These are phyloP conservation scores for Fraxinus americana DNA, from an alignment of 257 asterid species.

Conservation along the genomic window DNA sequence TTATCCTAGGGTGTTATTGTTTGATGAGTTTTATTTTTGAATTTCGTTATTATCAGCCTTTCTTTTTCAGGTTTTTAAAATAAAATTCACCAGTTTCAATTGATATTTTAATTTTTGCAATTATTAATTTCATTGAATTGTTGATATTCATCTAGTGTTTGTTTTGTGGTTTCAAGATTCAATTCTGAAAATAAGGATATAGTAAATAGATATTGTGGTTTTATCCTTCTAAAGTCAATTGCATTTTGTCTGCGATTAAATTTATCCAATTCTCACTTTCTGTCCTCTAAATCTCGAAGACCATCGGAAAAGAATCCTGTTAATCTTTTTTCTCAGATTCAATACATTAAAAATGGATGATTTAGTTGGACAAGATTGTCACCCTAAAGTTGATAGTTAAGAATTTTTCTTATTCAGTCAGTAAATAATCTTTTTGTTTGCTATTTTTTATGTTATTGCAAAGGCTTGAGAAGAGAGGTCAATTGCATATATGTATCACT, in stretches of 20 bases:
- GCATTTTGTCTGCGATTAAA: background rate
- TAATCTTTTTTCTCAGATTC: background rate
- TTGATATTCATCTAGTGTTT: background rate
- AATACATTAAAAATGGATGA: background rate
- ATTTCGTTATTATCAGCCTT: background rate
- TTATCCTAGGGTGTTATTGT: background rate
- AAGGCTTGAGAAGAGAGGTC: background rate
- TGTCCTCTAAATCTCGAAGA: background rate
- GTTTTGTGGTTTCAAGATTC: too few species aligned
- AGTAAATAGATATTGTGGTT: background rate
- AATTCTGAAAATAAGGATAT: background rate
- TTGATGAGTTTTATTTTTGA: background rate
- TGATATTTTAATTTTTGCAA: background rate
- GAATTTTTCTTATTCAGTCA: too few species aligned
- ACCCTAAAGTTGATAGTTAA: too few species aligned
- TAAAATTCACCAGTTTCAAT: background rate
- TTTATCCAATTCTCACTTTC: background rate
- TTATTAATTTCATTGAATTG: background rate
- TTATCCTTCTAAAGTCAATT: background rate
- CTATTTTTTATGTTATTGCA: background rate
- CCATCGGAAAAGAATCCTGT: background rate
- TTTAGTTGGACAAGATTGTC: background rate
- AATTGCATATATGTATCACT: too few species aligned
- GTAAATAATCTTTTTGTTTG: background rate
- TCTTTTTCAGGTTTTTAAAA: background rate